These are phyloP conservation scores for Exophiala xenobiotica DNA, from an alignment of 2,329 filamentous ascomycete genomes.

Conservation along the genomic window DNA sequence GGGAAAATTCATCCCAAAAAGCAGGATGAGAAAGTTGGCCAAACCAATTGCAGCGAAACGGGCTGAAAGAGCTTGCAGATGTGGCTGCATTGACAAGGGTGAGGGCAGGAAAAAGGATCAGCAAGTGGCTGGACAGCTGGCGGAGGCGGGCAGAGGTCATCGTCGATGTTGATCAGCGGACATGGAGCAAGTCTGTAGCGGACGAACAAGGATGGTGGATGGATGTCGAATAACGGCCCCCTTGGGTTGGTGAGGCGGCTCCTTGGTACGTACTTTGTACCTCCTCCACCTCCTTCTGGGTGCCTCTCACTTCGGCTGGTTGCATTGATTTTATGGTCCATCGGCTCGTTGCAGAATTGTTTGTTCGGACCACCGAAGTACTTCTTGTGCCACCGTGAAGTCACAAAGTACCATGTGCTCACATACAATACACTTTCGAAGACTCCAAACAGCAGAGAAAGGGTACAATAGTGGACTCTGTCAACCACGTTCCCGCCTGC, in stretches of 20 bases:
- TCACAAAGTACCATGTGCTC: too few relatives aligned
- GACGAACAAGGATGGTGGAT: too few relatives aligned
- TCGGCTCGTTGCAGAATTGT: slow-evolving; percentile 4
- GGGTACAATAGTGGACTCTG: too few relatives aligned
- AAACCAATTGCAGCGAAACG: neutral
- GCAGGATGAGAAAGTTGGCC: slow-evolving; percentile 1
- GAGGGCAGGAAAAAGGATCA: neutral
- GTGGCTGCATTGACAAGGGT: slow-evolving; percentile 17
- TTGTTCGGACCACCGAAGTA: slow-evolving; percentile 7
- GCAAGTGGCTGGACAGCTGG: neutral
- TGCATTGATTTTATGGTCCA: neutral
- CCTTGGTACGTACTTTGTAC: too few relatives aligned
- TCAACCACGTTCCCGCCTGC: too few relatives aligned
- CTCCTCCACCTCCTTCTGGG: too few relatives aligned
- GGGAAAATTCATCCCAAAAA: too few relatives aligned
- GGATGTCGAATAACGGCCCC: too few relatives aligned
- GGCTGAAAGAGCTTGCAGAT: neutral
- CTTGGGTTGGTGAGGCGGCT: too few relatives aligned
- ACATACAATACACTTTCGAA: too few relatives aligned
- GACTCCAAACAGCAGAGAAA: too few relatives aligned
- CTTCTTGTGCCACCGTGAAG: neutral
- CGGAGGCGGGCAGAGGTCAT: neutral
- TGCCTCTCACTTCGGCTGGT: neutral
- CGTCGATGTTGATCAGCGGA: neutral
- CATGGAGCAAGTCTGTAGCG: neutral